Percentiles rank a stretch among this genome's conserved stretches.
These are phyloP conservation scores for Triadica sebifera DNA, from an alignment of 345 rosid species.

Conservation along the genomic window DNA sequence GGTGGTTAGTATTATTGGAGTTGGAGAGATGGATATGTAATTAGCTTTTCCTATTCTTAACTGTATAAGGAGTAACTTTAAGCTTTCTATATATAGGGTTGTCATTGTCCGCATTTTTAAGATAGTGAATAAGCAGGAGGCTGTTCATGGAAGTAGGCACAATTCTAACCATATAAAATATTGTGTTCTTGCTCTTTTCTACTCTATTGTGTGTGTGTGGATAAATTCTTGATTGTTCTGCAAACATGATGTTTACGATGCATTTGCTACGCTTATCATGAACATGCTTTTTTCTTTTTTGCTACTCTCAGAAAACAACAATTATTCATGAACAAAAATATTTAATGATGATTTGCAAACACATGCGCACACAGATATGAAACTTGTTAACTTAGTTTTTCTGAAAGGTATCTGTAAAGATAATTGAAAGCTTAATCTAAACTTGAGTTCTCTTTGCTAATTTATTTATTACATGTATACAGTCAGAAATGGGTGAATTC, in stretches of 20 bases:
- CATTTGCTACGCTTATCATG: neutral
- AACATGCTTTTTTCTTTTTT: neutral
- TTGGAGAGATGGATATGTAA: neutral
- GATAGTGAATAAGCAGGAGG: neutral
- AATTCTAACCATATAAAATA: neutral
- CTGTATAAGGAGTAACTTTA: neutral
- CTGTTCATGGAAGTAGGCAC: neutral
- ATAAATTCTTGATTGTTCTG: neutral
- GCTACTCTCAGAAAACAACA: neutral
- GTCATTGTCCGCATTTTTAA: neutral
- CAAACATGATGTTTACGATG: neutral
- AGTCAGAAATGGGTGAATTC: neutral
- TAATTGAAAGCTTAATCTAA: neutral
- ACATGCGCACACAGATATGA: neutral
- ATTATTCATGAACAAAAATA: neutral
- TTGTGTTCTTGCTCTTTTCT: neutral
- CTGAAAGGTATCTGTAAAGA: neutral
- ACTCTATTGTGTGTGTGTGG: neutral
- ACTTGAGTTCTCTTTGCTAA: neutral
- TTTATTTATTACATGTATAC: neutral
- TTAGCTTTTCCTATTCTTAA: neutral
- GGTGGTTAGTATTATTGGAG: neutral
- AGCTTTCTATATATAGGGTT: neutral
- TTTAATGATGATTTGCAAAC: neutral
- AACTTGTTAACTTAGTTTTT: neutral